Evolutionary conservation across 345 rosid genomes (phyloP).

Genomic region (Acer saccharum): DNA sequence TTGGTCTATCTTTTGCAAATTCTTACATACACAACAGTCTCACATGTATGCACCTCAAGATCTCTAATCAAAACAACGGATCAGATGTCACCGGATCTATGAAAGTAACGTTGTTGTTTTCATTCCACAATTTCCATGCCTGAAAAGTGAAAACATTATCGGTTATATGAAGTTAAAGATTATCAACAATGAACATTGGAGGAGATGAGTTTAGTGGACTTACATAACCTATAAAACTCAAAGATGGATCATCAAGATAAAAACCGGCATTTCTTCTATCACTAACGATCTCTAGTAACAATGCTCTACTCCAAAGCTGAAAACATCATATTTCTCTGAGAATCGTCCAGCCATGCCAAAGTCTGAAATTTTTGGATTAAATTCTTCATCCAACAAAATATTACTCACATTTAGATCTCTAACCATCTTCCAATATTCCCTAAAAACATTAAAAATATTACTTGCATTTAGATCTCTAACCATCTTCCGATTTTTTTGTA

Average conservation of each 20-base stretch:
- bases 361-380: constrained; percentile 26
- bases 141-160: background rate
- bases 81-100: background rate
- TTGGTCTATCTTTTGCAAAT: background rate
- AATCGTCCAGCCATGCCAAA: constrained; percentile 24
- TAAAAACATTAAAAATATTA: background rate
- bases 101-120: background rate
- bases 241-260: background rate
- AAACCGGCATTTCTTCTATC: background rate
- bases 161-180: background rate
- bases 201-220: background rate
- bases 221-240: background rate
- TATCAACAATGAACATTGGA: too few species aligned
- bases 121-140: background rate
- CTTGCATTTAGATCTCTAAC: background rate
- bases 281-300: background rate
- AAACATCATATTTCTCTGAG: background rate
- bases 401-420: background rate
- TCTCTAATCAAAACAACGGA: background rate
- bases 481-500: constrained; percentile 19
- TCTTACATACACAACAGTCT: background rate
- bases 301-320: background rate
- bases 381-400: background rate
- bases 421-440: background rate
- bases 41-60: background rate